These are phyloP conservation scores for Schizopora paradoxa DNA, from an alignment of 1,284 basidiomycete species.

Conservation along the genomic window DNA sequence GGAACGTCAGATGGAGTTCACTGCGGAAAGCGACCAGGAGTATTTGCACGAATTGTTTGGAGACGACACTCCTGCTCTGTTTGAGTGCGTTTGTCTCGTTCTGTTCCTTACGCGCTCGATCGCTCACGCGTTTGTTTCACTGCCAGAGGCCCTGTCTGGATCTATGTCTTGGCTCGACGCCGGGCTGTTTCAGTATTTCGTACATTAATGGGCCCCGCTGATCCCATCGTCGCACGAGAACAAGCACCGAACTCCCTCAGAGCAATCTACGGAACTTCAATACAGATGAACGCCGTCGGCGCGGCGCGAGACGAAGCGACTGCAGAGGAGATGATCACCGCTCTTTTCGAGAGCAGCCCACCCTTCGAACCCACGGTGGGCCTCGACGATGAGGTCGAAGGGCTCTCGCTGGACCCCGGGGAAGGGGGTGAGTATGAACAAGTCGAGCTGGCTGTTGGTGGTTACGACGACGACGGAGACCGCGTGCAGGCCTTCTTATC, in stretches of 20 bases:
- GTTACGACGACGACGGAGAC: slow-evolving; percentile 17
- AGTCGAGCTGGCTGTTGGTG: slow-evolving; percentile 6
- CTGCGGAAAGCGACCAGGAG: slow-evolving; percentile 71
- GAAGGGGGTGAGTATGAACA: slow-evolving; percentile 2
- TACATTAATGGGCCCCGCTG: slow-evolving; percentile 62
- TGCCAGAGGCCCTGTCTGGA: slow-evolving; percentile 74
- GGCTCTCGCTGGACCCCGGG: slow-evolving; percentile 35
- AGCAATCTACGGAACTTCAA: slow-evolving; percentile 55
- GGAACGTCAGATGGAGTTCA: slow-evolving; percentile 79
- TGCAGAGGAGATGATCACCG: slow-evolving; percentile 70
- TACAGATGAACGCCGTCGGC: slow-evolving; percentile 59
- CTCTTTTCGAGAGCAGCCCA: slow-evolving; percentile 73
- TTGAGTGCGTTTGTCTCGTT: slow-evolving; percentile 44
- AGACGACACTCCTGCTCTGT: slow-evolving; percentile 62
- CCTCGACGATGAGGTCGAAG: slow-evolving; percentile 36
- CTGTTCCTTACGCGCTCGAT: slow-evolving; percentile 7
- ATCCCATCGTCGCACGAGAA: slow-evolving; percentile 50
- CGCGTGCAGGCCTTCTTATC: slow-evolving; percentile 16
- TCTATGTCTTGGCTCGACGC: slow-evolving; percentile 75
- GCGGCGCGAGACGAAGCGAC: slow-evolving; percentile 55
- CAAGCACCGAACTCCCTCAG: slow-evolving; percentile 59
- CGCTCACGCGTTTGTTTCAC: slow-evolving; percentile 3
- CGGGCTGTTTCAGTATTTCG: slow-evolving; percentile 72
- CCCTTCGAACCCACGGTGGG: slow-evolving; percentile 65
- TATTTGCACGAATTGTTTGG: slow-evolving; percentile 72